These are phyloP conservation scores for Hirsutella minnesotensis DNA, from an alignment of 2,329 filamentous ascomycete genomes.

Conservation along the genomic window DNA sequence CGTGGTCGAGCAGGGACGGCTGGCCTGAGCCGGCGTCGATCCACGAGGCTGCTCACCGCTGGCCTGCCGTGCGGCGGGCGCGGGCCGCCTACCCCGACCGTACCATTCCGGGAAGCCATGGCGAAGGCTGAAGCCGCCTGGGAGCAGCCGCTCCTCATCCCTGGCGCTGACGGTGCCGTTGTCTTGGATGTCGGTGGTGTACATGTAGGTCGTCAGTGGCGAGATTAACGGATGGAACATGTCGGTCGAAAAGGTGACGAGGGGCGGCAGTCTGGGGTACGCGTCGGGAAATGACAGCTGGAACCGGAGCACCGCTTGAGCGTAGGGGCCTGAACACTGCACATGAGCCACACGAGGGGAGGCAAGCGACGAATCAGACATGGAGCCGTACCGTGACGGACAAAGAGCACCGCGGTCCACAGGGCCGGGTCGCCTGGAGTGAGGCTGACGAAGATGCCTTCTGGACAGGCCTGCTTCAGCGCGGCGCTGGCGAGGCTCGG, in stretches of 20 bases:
- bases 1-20: constrained; percentile 6
- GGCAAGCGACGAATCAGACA: background rate
- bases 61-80: constrained; percentile 24
- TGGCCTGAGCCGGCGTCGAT: constrained; percentile 13
- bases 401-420: constrained; percentile 88
- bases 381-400: constrained; percentile 57
- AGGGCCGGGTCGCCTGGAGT: constrained; percentile 68
- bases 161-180: constrained; percentile 71
- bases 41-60: constrained; percentile 25
- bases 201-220: constrained; percentile 88
- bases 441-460: constrained; percentile 77
- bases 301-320: constrained; percentile 77
- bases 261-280: constrained; percentile 69
- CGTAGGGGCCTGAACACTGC: constrained; percentile 61
- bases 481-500: constrained; percentile 45
- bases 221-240: constrained; percentile 92
- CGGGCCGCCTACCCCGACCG: constrained; percentile 39
- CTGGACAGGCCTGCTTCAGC: constrained; percentile 69
- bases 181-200: constrained; percentile 66
- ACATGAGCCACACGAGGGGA: background rate
- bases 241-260: constrained; percentile 81
- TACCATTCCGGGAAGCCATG: constrained; percentile 93
- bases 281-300: constrained; percentile 74
- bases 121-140: constrained; percentile 79
- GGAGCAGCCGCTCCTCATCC: constrained; percentile 72